phyloP scores from a whole-genome alignment of 2,329 filamentous ascomycete genomes.

The Aspergillus pseudotamarii region DNA sequence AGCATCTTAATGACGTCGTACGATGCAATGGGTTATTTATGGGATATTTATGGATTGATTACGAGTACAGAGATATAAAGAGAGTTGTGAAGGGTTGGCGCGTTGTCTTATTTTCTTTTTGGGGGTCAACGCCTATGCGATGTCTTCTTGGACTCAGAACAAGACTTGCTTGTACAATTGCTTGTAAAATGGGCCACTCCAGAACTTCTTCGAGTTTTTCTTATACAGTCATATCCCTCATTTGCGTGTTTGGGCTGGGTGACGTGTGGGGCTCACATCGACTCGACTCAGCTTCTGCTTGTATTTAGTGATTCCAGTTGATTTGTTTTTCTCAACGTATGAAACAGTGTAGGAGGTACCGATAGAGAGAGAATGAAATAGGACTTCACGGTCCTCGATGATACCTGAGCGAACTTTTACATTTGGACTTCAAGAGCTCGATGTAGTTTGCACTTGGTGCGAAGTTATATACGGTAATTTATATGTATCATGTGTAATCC shows the following conservation, averaged over 20 bases:
- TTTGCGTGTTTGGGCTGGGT: background rate
- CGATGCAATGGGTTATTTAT: constrained; percentile 20
- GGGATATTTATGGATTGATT: constrained; percentile 14
- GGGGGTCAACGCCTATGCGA: background rate
- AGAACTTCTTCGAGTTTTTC: background rate
- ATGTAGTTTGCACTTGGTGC: background rate
- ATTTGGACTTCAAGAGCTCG: background rate
- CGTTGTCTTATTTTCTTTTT: constrained; percentile 2
- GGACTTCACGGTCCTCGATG: constrained; percentile 5
- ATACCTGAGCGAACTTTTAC: background rate
- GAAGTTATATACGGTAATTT: background rate
- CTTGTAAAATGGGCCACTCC: constrained; percentile 2
- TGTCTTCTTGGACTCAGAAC: background rate
- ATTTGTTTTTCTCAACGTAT: background rate
- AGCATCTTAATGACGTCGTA: constrained; percentile 19
- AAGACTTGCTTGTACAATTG: constrained; percentile 7
- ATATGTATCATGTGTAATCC: background rate
- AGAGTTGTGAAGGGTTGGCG: background rate
- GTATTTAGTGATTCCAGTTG: constrained; percentile 5
- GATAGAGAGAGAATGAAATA: constrained; percentile 6
- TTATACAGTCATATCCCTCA: constrained; percentile 3
- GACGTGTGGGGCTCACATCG: background rate
- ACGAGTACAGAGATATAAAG: background rate
- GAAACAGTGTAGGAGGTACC: background rate
- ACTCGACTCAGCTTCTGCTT: background rate